A percentile compares a stretch with the other conserved stretches of the same genome.
Conservation (phyloP, 805 yeast genomes). For the Yamadazyma takamatsuzukensis region DNA sequence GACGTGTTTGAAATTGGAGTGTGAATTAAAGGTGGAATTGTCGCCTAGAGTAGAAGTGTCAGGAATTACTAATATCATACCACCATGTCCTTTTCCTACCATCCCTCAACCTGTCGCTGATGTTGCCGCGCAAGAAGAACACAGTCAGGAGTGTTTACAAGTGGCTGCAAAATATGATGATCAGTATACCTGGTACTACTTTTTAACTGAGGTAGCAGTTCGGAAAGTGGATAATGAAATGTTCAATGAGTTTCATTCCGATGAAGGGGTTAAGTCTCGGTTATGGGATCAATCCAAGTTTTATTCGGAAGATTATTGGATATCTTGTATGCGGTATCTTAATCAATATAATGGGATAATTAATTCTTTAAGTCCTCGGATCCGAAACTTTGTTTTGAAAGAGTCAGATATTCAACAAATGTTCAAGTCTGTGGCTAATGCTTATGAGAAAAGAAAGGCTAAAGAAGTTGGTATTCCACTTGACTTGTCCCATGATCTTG, state of each 20-base stretch:
- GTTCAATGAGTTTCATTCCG: conserved; percentile 28
- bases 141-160: conserved; percentile 20
- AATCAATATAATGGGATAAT: conserved; percentile 37
- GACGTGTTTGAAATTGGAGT: conserved; percentile 35
- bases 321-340: conserved; percentile 25
- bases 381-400: conserved; percentile 28
- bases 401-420: conserved; percentile 30
- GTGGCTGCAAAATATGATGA: conserved; percentile 24
- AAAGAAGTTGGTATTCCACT: conserved; percentile 11
- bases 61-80: conserved; percentile 27
- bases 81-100: conserved; percentile 30
- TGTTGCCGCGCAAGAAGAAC: conserved; percentile 12
- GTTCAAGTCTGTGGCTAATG: conserved; percentile 22
- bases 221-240: conserved; percentile 36
- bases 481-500: conserved; percentile 19
- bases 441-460: conserved; percentile 15
- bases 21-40: conserved; percentile 31
- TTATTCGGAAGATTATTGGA: conserved; percentile 20
- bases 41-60: conserved; percentile 30
- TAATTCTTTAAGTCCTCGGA: conserved; percentile 31
- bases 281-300: conserved; percentile 26
- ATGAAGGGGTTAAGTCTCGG: conserved; percentile 7
- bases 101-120: conserved; percentile 22
- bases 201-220: conserved; percentile 37
- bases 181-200: conserved; percentile 35